Evolutionary conservation across 2,329 filamentous ascomycete species (phyloP), one percentile per base, ranked within the genome.

Genomic region (Paracorniculantispora psalliotae): DNA sequence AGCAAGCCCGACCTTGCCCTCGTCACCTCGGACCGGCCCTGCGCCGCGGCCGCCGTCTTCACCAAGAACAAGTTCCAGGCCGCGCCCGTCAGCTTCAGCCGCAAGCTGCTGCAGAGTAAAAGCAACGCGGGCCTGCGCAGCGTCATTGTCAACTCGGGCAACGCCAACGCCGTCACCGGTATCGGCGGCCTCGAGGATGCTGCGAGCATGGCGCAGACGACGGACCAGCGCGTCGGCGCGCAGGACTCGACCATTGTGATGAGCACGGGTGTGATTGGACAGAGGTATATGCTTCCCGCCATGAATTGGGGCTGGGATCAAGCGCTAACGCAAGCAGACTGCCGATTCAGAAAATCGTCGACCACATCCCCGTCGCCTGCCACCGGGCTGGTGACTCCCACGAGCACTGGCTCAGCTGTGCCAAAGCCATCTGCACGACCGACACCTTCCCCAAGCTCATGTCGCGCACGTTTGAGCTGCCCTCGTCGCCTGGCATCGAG

Each of bases 51-150:
- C 0, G 94, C 92, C 7, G 92, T 97, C 48, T 97, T 97, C 77
- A 99, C 94, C 57, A 96, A 92, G 74, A 99, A 99, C 79, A 92
- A 93, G 74, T 99, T 99, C 77, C 92, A 97, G 75, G 94, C 94
- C 19, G 94, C 94, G 12, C 94, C 94, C 5, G 93, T 99, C 47
- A 91, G 90, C 30, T 89, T 96, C 62, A 93, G 89, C 73, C 82
- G 86, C 63, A 81, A 88, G 59, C 84, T 92, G 61, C 77, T 96
- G 37, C 80, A 85, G 70, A 79, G 79, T 64, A 84, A 85, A 65
- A 77, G 80, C 50, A 89, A 91, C 60, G 73, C 81, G 13, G 90
- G 89, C 1, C 82, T 97, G 59, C 83, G 88, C 61, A 89, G 89
- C 56, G 87, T 99, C 26, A 83, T 99, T 57, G 86, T 97, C 74